These are phyloP conservation scores for Xylaria cubensis DNA, from an alignment of 495 filamentous ascomycete genomes.

Conservation along the genomic window DNA sequence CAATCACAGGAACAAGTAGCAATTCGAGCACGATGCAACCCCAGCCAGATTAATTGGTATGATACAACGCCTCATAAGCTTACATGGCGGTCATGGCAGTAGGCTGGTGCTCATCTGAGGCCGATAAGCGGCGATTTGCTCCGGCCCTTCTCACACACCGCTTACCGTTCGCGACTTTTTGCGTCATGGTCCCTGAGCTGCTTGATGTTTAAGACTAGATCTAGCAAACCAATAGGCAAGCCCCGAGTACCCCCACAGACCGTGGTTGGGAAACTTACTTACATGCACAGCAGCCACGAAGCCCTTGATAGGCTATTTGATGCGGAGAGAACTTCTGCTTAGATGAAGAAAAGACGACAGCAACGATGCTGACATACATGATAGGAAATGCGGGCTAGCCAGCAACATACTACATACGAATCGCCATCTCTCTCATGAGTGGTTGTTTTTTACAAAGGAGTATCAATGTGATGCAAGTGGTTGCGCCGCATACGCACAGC, in stretches of 20 bases:
- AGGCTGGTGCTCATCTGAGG: background rate
- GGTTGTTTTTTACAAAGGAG: background rate
- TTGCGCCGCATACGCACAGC: conserved; percentile 15
- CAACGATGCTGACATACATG: conserved; percentile 2
- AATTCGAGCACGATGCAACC: background rate
- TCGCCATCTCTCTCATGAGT: background rate
- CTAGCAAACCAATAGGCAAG: background rate
- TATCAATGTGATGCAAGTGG: background rate
- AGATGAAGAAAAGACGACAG: background rate
- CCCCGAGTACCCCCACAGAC: background rate
- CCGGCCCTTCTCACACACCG: background rate
- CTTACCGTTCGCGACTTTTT: background rate
- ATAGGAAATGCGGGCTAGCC: background rate
- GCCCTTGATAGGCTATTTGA: background rate
- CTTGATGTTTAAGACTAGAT: background rate
- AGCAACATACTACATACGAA: background rate
- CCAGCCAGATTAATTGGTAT: background rate
- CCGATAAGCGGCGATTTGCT: conserved; percentile 12
- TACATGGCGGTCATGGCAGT: background rate
- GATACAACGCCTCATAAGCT: conserved; percentile 19
- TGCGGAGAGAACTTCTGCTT: background rate
- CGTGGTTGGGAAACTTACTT: background rate
- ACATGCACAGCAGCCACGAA: background rate
- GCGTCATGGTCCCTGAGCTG: background rate
- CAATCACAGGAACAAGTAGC: background rate